Evolutionary conservation across 345 rosid genomes (phyloP), one percentile per base, ranked within the genome.

Genomic region (Pistacia integerrima): DNA sequence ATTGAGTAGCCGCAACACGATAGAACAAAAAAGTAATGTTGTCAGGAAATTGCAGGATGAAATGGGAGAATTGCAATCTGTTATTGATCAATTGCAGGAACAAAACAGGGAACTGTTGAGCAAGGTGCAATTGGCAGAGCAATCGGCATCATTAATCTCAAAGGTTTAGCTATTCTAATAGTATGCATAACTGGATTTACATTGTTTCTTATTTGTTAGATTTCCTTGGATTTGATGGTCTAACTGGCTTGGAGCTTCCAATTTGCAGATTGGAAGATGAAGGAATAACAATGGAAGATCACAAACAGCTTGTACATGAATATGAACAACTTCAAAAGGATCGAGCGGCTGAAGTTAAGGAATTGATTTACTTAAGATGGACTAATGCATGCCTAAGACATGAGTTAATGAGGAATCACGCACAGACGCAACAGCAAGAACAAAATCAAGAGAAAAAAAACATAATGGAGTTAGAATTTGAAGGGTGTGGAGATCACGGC

Each of bases 371-470:
- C 87, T 77, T 90, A 28, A 87, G 90, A 82, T 91, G 94, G 97
- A 84, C 84, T 63, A 89, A 90, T 75, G 95, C 92, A 16, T 94
- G 97, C 85, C 76, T 91, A 62, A 91, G 84, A 83, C 94, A 91
- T 20, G 88, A 88, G 76, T 74, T 90, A 68, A 84, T 79, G 83
- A 83, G 82, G 80, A 77, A 64, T 65, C 78, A 76, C 10, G 76
- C 59, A 44, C 76, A 38, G 41, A 4, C 41, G 7, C 41, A 38
- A 38, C 6, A 58, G 25, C 79, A 73, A 51, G 72, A 86, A 51
- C 64, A 63, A 28, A 72, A 74, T 11, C 81, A 74, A 8, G 88
- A 83, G 74, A 58, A 62, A 11, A 30, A 72, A 9, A 35, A 64
- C 35, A 74, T 79, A 59, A 55, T 59, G 44, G 89, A 84, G 11